These are phyloP conservation scores for Bretziella fagacearum DNA, from an alignment of 2,329 filamentous ascomycete species.

Conservation along the genomic window DNA sequence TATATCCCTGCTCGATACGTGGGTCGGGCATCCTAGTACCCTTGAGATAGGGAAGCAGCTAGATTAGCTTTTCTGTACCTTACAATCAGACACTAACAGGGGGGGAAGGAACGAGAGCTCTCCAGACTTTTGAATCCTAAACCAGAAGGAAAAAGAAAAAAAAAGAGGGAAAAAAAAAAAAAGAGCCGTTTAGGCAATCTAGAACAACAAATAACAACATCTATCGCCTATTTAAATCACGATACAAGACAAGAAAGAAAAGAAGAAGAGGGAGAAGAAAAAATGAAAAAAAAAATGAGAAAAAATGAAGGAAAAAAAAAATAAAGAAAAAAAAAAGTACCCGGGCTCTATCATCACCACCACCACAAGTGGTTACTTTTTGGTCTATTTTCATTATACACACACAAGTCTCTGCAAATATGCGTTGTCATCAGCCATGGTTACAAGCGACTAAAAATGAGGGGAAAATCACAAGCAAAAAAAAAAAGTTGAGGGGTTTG, in stretches of 20 bases:
- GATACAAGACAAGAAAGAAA: background rate
- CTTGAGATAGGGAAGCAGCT: constrained; percentile 1
- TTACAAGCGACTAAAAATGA: background rate
- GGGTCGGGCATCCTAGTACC: background rate
- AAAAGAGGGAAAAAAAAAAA: too few relatives aligned
- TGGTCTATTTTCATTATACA: too few relatives aligned
- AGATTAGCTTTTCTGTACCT: background rate
- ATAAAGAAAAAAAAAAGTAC: background rate
- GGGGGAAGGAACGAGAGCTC: background rate
- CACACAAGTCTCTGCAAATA: too few relatives aligned
- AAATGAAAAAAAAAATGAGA: background rate
- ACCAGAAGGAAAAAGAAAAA: too few relatives aligned
- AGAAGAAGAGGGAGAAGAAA: background rate
- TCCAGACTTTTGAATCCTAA: constrained; percentile 2
- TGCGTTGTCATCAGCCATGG: too few relatives aligned
- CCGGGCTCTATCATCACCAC: too few relatives aligned
- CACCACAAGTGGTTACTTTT: too few relatives aligned
- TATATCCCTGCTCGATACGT: background rate
- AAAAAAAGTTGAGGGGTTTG: background rate
- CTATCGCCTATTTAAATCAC: background rate
- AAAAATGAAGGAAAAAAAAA: background rate
- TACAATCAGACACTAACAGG: too few relatives aligned
- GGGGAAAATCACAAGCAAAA: background rate
- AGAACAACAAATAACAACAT: background rate
- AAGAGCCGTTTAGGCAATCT: too few relatives aligned